Evolutionary conservation across 768 basidiomycete genomes (phyloP).

Genomic region (Tulasnella sp.): DNA sequence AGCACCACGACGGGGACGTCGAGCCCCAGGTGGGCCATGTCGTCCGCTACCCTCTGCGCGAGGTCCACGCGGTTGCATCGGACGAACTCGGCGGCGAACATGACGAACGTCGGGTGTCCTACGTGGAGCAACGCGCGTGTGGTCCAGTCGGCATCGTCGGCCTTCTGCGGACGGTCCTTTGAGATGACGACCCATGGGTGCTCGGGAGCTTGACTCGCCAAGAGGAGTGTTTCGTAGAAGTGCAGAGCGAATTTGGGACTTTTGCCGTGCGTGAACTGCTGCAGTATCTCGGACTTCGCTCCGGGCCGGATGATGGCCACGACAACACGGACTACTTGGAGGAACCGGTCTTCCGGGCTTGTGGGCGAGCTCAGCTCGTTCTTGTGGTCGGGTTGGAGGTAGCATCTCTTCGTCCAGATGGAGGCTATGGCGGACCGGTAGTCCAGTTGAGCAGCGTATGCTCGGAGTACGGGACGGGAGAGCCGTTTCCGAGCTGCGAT

Average conservation of each 20-base stretch:
- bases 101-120: too few species aligned
- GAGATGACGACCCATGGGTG: not conserved
- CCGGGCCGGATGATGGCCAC: not conserved
- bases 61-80: conserved; percentile 8
- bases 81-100: conserved; percentile 2
- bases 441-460: not conserved
- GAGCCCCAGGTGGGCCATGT: not conserved
- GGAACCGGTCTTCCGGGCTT: not conserved
- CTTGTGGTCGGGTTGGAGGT: not conserved
- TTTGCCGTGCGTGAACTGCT: not conserved
- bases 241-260: not conserved
- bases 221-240: not conserved
- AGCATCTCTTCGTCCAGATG: not conserved
- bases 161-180: not conserved
- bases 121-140: not conserved
- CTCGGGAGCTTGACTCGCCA: not conserved
- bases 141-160: not conserved
- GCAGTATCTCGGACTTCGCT: not conserved
- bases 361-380: not conserved
- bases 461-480: not conserved
- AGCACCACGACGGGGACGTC: not conserved
- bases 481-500: not conserved
- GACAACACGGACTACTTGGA: not conserved
- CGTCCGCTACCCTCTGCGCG: conserved; percentile 4
- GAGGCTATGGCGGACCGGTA: not conserved